Conservation (phyloP, 108 stramenopile genomes). For the Phaeodactylum tricornutum region DNA sequence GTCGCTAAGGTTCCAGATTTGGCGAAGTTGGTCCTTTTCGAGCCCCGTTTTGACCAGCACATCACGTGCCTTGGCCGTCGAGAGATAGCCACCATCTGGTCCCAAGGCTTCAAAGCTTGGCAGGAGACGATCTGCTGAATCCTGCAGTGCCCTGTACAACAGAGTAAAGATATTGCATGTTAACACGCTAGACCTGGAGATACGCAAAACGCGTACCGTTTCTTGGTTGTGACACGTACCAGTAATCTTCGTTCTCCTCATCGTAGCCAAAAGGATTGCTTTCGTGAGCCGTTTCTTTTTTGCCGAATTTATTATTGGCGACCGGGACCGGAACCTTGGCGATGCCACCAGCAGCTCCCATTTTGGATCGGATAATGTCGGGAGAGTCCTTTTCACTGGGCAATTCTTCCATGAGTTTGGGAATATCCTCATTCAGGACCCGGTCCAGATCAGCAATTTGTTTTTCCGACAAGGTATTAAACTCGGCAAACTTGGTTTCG, state of each 20-base stretch:
- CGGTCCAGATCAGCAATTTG: constrained; percentile 70
- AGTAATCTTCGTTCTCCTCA: constrained; percentile 65
- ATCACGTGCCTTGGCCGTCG: constrained; percentile 65
- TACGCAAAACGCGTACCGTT: too few relatives aligned
- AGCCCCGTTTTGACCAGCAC: constrained; percentile 81
- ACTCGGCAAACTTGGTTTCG: constrained; percentile 85
- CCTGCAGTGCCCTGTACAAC: constrained; percentile 56
- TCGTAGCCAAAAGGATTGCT: constrained; percentile 74
- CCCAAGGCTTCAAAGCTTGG: constrained; percentile 63
- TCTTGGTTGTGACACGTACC: constrained; percentile 45
- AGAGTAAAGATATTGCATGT: constrained; percentile 2
- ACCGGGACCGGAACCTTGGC: constrained; percentile 35
- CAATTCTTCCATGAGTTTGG: constrained; percentile 53
- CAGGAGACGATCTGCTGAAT: constrained; percentile 63
- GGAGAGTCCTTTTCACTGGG: constrained; percentile 81
- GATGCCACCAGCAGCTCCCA: too few relatives aligned
- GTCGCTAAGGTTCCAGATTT: constrained; percentile 89
- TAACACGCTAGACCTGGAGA: neutral
- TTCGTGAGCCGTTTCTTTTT: constrained; percentile 27
- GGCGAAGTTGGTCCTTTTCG: constrained; percentile 75
- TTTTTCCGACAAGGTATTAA: constrained; percentile 63
- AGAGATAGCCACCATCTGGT: constrained; percentile 74
- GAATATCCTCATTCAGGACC: constrained; percentile 51
- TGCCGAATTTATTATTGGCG: constrained; percentile 53
- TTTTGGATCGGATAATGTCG: constrained; percentile 64